Evolutionary conservation across 2,329 filamentous ascomycete genomes (phyloP).

Genomic region (Fusarium compactum): DNA sequence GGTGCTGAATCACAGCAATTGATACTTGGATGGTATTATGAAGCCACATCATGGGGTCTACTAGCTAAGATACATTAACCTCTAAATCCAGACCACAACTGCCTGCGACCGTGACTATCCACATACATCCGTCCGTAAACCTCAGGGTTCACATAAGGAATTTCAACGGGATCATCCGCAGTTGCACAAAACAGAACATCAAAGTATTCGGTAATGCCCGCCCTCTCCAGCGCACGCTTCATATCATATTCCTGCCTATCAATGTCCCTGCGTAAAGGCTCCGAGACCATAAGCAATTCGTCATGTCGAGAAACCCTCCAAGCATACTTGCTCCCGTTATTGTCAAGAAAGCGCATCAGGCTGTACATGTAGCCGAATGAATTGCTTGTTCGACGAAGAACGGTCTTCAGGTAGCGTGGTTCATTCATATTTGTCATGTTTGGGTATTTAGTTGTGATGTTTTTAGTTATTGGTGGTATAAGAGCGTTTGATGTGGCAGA

Average conservation of each 20-base stretch:
- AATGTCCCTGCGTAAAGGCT: not conserved
- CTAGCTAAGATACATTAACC: not conserved
- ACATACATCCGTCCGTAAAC: not conserved
- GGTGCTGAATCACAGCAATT: not conserved
- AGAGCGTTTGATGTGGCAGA: too few species aligned
- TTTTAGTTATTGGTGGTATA: not conserved
- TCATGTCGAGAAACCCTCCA: not conserved
- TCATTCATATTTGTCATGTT: not conserved
- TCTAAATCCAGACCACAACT: not conserved
- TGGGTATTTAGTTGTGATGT: not conserved
- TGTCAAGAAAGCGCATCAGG: not conserved
- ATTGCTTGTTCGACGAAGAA: not conserved
- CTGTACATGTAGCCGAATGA: not conserved
- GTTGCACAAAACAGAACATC: not conserved
- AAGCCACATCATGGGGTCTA: not conserved
- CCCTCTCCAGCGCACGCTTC: not conserved
- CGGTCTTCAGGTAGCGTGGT: not conserved
- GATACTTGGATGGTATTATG: not conserved
- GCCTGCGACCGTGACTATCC: not conserved
- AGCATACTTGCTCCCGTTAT: not conserved
- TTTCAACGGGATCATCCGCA: not conserved
- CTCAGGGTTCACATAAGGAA: not conserved
- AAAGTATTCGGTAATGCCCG: not conserved
- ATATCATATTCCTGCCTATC: not conserved
- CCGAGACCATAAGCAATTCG: not conserved